Evolutionary conservation across 805 yeast species (phyloP).

Genomic region (Clavispora vitiphila): DNA sequence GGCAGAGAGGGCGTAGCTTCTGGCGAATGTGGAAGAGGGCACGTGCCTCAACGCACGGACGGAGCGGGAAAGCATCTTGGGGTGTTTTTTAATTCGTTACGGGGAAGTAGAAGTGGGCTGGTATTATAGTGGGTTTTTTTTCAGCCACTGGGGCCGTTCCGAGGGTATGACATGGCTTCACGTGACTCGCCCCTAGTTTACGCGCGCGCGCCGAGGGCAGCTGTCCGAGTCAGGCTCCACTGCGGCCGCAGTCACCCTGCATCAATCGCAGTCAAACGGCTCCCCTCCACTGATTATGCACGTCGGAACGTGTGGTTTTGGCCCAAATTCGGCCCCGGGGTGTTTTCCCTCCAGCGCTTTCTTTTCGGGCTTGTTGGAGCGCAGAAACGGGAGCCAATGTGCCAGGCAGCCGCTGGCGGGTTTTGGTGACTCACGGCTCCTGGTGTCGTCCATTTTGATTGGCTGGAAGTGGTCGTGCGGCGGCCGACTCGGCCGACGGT

Average conservation of each 20-base stretch:
- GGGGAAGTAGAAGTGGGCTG: neutral
- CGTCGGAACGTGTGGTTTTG: neutral
- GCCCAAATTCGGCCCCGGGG: neutral
- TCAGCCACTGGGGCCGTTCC: neutral
- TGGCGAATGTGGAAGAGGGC: slow-evolving; percentile 12
- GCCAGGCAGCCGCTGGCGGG: neutral
- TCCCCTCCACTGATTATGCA: neutral
- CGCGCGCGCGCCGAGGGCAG: slow-evolving; percentile 1
- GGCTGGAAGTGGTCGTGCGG: neutral
- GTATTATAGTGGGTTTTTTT: neutral
- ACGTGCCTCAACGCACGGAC: slow-evolving; percentile 23
- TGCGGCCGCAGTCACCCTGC: neutral
- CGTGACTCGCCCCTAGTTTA: neutral
- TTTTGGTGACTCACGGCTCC: neutral
- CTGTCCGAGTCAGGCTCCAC: neutral
- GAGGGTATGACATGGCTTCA: neutral
- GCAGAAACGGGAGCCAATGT: neutral
- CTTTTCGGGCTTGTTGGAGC: neutral
- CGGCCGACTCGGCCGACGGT: neutral
- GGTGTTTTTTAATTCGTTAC: neutral
- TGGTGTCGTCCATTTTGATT: neutral
- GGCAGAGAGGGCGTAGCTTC: slow-evolving; percentile 60
- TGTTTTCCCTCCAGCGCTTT: neutral
- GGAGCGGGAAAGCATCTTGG: slow-evolving; percentile 25
- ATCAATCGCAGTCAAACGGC: neutral